These are phyloP conservation scores for Francoa sonchifolia DNA, from an alignment of 441 rosid genomes.

Conservation along the genomic window DNA sequence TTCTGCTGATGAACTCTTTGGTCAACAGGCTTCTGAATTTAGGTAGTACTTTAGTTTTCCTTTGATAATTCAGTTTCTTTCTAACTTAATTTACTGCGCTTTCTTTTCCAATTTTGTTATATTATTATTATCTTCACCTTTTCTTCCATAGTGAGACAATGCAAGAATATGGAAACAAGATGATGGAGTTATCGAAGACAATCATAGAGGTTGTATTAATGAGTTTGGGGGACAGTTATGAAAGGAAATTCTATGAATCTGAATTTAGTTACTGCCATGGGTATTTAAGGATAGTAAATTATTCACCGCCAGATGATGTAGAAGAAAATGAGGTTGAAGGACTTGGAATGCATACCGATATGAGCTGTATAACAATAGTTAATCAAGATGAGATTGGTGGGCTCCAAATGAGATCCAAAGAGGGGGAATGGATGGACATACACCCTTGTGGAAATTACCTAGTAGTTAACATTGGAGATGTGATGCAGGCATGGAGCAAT, in stretches of 20 bases:
- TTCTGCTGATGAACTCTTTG: conserved; percentile 35
- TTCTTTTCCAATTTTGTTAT: conserved; percentile 1
- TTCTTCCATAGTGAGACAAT: conserved; percentile 26
- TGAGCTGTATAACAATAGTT: conserved; percentile 69
- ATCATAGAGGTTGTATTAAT: conserved; percentile 30
- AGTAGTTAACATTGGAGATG: conserved; percentile 60
- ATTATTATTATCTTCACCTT: conserved; percentile 1
- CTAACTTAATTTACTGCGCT: neutral
- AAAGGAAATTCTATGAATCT: conserved; percentile 23
- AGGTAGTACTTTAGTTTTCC: conserved; percentile 23
- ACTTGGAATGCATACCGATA: conserved; percentile 68
- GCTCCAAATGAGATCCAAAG: conserved; percentile 58
- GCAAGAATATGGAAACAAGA: conserved; percentile 43
- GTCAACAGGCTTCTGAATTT: conserved; percentile 24
- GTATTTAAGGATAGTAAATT: conserved; percentile 50
- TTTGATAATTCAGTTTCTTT: neutral
- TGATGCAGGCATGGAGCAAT: conserved; percentile 76
- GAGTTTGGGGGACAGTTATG: conserved; percentile 31
- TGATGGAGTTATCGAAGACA: conserved; percentile 40
- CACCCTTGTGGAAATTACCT: conserved; percentile 34
- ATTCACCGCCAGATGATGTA: conserved; percentile 37
- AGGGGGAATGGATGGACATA: conserved; percentile 54
- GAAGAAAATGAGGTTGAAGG: conserved; percentile 47
- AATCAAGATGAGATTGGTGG: conserved; percentile 63
- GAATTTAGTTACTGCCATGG: conserved; percentile 50